Conservation (phyloP, 768 basidiomycete species). For the Phylloporus sp. region DNA sequence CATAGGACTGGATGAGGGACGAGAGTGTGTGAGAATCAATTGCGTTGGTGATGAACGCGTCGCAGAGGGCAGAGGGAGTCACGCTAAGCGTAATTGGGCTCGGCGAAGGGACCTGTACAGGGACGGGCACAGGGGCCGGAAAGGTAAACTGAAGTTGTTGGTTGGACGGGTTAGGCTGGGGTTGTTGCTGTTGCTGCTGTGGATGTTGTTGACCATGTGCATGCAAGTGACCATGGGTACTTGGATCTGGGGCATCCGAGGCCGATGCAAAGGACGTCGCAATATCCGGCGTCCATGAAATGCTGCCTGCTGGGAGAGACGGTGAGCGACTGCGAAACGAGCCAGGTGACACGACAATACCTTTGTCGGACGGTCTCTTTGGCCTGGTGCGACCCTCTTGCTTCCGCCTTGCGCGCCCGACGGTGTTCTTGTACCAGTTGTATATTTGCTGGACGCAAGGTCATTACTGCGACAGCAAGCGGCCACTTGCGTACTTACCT, state of each 20-base stretch:
- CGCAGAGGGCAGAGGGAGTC: constrained; percentile 27
- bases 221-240: constrained; percentile 20
- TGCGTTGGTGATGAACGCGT: constrained; percentile 32
- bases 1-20: constrained; percentile 51
- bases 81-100: constrained; percentile 26
- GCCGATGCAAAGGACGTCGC: constrained; percentile 35
- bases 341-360: constrained; percentile 26
- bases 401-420: constrained; percentile 56
- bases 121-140: constrained; percentile 44
- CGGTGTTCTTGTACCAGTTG: constrained; percentile 73
- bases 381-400: constrained; percentile 52
- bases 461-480: background rate
- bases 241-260: constrained; percentile 26
- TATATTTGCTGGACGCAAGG: constrained; percentile 49
- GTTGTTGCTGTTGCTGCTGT: constrained; percentile 20
- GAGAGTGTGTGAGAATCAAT: constrained; percentile 48
- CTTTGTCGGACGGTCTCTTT: constrained; percentile 49
- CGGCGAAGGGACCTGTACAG: constrained; percentile 18
- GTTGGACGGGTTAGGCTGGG: constrained; percentile 27
- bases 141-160: constrained; percentile 44
- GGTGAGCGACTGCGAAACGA: background rate
- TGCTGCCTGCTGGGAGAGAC: constrained; percentile 12
- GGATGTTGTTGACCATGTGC: constrained; percentile 3
- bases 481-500: constrained; percentile 36
- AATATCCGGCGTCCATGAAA: constrained; percentile 39